A percentile compares a stretch with the other conserved stretches of the same genome.
These are phyloP conservation scores for Musa itinerans DNA, from an alignment of 176 grass and related monocot genomes.

Conservation along the genomic window DNA sequence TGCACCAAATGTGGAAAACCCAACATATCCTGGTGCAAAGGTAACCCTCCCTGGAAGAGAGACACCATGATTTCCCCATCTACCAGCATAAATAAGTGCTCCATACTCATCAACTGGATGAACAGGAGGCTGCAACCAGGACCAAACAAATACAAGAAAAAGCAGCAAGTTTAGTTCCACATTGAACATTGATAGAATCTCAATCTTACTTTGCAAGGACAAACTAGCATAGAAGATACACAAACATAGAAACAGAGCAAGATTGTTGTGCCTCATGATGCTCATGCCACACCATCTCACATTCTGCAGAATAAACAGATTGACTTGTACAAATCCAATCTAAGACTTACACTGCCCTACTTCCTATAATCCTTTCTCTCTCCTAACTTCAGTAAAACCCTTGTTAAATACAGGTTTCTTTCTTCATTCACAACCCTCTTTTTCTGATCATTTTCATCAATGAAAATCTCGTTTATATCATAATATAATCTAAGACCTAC, in stretches of 20 bases:
- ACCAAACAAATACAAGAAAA: conserved; percentile 4
- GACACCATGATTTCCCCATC: conserved; percentile 33
- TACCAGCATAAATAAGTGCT: conserved; percentile 30
- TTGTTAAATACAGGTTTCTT: no score
- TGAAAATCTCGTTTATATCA: background rate
- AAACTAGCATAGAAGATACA: background rate
- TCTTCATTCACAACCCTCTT: no score
- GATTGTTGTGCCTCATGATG: no score
- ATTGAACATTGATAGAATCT: background rate
- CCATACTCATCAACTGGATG: conserved; percentile 31
- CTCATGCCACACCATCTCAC: no score
- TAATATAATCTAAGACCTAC: background rate
- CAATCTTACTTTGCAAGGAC: background rate
- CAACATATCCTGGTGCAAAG: conserved; percentile 31
- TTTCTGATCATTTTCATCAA: no score
- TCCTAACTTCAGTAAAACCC: no score
- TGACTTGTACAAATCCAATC: no score
- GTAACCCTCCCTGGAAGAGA: conserved; percentile 32
- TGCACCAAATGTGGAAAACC: conserved; percentile 35
- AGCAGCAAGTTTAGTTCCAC: background rate
- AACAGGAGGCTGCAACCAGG: conserved; percentile 19
- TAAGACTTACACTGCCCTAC: no score
- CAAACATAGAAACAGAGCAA: no score
- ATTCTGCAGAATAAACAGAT: no score
- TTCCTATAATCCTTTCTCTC: no score